A percentile compares a stretch with the other conserved stretches of the same genome.
These are phyloP conservation scores for Cryptococcus sp. DNA, from an alignment of 1,284 basidiomycete genomes.

Conservation along the genomic window DNA sequence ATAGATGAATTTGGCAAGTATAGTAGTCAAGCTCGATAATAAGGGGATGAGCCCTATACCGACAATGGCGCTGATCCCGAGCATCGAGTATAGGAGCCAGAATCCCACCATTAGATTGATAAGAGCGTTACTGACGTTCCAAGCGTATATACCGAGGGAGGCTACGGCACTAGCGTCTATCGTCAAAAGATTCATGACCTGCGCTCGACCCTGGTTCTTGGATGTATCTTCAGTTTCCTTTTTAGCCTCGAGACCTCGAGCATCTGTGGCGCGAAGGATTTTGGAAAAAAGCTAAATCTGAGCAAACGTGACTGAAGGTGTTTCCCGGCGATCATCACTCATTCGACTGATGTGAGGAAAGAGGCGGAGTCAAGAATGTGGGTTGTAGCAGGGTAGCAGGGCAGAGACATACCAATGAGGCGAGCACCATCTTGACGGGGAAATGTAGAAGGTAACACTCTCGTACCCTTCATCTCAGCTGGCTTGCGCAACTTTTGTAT, in stretches of 20 bases:
- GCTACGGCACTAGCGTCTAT: constrained; percentile 38
- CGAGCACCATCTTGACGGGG: constrained; percentile 36
- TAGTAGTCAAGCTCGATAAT: constrained; percentile 24
- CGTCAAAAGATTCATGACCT: constrained; percentile 45
- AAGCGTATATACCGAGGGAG: constrained; percentile 31
- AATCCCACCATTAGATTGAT: constrained; percentile 34
- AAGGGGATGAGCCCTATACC: constrained; percentile 39
- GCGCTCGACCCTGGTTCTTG: constrained; percentile 32
- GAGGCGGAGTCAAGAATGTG: too few relatives aligned
- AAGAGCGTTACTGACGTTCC: constrained; percentile 34
- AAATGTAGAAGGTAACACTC: constrained; percentile 43
- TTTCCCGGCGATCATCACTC: too few relatives aligned
- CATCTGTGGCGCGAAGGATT: constrained; percentile 41
- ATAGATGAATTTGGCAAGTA: constrained; percentile 36
- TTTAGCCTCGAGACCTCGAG: constrained; percentile 41
- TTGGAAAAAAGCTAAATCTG: constrained; percentile 38
- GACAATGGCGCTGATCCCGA: constrained; percentile 40
- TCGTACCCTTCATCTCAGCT: constrained; percentile 25
- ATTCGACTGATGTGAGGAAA: too few relatives aligned
- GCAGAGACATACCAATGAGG: constrained; percentile 31
- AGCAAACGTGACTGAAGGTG: neutral
- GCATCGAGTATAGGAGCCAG: constrained; percentile 38
- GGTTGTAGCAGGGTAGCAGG: too few relatives aligned
- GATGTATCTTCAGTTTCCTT: constrained; percentile 18
- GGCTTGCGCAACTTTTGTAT: too few relatives aligned